Evolutionary conservation across 2,329 filamentous ascomycete genomes (phyloP).

Genomic region (Hypoxylon sp.): DNA sequence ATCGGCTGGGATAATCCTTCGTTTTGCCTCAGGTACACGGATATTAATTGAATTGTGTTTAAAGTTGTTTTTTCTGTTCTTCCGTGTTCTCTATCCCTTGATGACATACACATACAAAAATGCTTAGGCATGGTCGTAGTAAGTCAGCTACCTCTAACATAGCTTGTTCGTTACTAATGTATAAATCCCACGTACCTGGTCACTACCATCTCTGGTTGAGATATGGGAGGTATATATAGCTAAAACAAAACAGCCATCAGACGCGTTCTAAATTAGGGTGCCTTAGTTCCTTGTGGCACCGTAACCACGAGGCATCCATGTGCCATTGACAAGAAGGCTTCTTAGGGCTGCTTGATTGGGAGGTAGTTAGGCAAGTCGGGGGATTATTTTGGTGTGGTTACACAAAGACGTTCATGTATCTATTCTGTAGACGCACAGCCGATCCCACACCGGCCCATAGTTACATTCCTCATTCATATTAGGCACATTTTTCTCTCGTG

Average conservation of each 20-base stretch:
- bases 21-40: constrained; percentile 39
- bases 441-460: constrained; percentile 36
- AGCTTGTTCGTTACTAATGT: background rate
- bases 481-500: constrained; percentile 23
- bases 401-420: constrained; percentile 29
- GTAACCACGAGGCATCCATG: constrained; percentile 49
- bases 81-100: background rate
- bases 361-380: constrained; percentile 30
- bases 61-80: background rate
- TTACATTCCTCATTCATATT: constrained; percentile 27
- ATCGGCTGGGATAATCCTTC: constrained; percentile 33
- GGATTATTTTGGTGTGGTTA: constrained; percentile 43
- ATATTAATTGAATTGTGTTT: constrained; percentile 38
- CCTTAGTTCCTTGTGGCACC: constrained; percentile 46
- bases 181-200: constrained; percentile 25
- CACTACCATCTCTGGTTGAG: constrained; percentile 24
- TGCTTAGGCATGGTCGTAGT: background rate
- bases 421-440: constrained; percentile 37
- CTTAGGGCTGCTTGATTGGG: constrained; percentile 31
- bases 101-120: background rate
- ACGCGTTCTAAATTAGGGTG: constrained; percentile 42
- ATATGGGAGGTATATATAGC: constrained; percentile 10
- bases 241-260: constrained; percentile 5
- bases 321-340: constrained; percentile 38
- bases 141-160: background rate